Base-by-base conservation (phyloP, 2,329 filamentous ascomycete genomes). In the Pseudogymnoascus sp. region DNA sequence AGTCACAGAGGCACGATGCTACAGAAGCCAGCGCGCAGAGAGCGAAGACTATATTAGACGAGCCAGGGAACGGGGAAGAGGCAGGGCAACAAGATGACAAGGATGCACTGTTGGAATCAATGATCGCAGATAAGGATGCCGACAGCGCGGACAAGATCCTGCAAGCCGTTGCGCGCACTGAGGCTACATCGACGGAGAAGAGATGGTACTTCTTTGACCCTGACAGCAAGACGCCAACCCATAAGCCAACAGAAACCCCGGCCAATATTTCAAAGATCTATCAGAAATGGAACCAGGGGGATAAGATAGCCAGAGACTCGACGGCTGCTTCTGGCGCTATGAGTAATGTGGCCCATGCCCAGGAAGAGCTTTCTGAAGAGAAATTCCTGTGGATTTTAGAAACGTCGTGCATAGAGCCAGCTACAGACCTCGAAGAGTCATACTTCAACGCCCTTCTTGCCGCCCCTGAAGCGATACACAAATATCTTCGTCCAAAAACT, bases 111-210 rank as follows among this genome's bases (percentile, higher is more conserved):
- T 66, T 83, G 23, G 75, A 76, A 18, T 75, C 76, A 3, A 74
- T 78, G 1, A 69, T 79, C 14, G 76, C 75, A 42, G 77, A 78
- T 16, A 72, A 77, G 21, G 78, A 80, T 31, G 74, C 72, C 9
- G 71, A 69, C 7, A 76, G 73, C 31, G 72, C 78, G 5, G 74
- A 78, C 63, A 82, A 82, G 66, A 74, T 88, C 31, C 75, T 81
- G 64, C 75, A 79, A 65, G 86, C 85, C 38, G 79, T 89, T 67
- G 77, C 79, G 65, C 79, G 85, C 68, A 88, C 85, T 1, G 85
- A 87, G 69, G 83, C 83, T 28, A 76, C 84, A 42, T 76, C 82
- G 18, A 72, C 75, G 14, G 77, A 82, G n/a, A 77, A 78, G 61
- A 73, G 74, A 3, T 89, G 84, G 76, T 78, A 80, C 61, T 88